phyloP scores from a whole-genome alignment of 192 early-diverging fungal species.

The Podochytrium sp. region DNA sequence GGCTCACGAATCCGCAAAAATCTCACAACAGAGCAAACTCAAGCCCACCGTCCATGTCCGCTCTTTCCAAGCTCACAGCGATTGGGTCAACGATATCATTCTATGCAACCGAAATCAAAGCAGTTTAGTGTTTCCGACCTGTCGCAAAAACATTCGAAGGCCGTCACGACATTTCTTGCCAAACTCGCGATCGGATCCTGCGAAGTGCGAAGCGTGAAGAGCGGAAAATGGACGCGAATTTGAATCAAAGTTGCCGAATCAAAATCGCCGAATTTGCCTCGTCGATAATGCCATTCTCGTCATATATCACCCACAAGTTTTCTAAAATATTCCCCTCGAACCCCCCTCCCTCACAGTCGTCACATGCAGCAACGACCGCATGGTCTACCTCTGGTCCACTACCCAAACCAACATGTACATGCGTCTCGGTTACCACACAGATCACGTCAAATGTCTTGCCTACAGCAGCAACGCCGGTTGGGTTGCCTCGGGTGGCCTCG shows the following conservation, averaged over 20 bases:
- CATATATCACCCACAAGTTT: background rate
- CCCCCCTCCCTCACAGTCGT: conserved; percentile 15
- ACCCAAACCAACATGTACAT: conserved; percentile 41
- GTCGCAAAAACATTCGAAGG: background rate
- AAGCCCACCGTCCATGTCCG: conserved; percentile 64
- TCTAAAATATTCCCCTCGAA: background rate
- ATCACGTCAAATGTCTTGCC: conserved; percentile 91
- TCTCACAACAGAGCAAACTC: conserved; percentile 21
- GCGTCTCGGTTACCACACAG: conserved; percentile 81
- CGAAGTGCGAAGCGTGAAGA: too few species aligned
- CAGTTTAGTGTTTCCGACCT: conserved; percentile 50
- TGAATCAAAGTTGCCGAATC: background rate
- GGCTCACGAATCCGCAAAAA: too few species aligned
- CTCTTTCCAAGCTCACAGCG: conserved; percentile 81
- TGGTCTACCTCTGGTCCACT: conserved; percentile 75
- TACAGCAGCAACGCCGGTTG: conserved; percentile 71
- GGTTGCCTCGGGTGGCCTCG: conserved; percentile 91
- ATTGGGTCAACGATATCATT: conserved; percentile 97
- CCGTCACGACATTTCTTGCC: conserved; percentile 14
- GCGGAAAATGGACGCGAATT: too few species aligned
- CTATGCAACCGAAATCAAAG: conserved; percentile 66
- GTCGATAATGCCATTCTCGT: background rate
- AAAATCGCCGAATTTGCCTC: background rate
- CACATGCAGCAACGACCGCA: conserved; percentile 86
- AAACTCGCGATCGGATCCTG: too few species aligned